phyloP scores from a whole-genome alignment of 176 grass and related monocot genomes.

The Carex scoparia region DNA sequence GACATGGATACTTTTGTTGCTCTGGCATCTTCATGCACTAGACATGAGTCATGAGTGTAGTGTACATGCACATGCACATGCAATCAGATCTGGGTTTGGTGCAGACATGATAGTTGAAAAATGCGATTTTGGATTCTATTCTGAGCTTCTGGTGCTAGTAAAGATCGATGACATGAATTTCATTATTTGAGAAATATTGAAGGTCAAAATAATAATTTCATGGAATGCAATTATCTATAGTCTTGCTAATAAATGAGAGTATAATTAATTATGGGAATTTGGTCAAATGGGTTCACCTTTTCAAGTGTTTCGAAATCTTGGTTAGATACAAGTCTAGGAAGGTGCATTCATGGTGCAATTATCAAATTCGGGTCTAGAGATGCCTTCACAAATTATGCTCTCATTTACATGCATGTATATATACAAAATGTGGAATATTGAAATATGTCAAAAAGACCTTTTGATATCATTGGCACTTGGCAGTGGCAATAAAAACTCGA shows the following conservation, averaged over 20 bases:
- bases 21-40: slow-evolving; percentile 19
- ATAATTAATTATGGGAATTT: neutral
- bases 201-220: slow-evolving; percentile 30
- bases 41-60: slow-evolving; percentile 20
- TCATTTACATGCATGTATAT: slow-evolving; percentile 25
- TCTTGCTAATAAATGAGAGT: slow-evolving; percentile 24
- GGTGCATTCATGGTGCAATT: slow-evolving; percentile 26
- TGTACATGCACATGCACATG: slow-evolving; percentile 23
- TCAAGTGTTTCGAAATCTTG: slow-evolving; percentile 43
- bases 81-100: slow-evolving; percentile 35
- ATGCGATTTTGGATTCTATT: slow-evolving; percentile 32
- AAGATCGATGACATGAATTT: slow-evolving; percentile 11
- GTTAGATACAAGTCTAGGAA: slow-evolving; percentile 24
- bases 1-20: slow-evolving; percentile 41
- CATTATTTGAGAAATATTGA: slow-evolving; percentile 26
- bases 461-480: slow-evolving; percentile 12
- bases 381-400: slow-evolving; percentile 28
- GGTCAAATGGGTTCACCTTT: slow-evolving; percentile 35
- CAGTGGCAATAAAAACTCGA: slow-evolving; percentile 20
- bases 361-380: slow-evolving; percentile 32
- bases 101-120: slow-evolving; percentile 32
- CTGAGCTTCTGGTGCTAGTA: slow-evolving; percentile 1
- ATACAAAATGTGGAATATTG: slow-evolving; percentile 31
- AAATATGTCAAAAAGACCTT: slow-evolving; percentile 26
- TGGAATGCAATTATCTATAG: slow-evolving; percentile 40